A percentile compares a stretch with the other conserved stretches of the same genome.
Evolutionary conservation across 441 rosid species (phyloP).

Genomic region (Geranium incanum): DNA sequence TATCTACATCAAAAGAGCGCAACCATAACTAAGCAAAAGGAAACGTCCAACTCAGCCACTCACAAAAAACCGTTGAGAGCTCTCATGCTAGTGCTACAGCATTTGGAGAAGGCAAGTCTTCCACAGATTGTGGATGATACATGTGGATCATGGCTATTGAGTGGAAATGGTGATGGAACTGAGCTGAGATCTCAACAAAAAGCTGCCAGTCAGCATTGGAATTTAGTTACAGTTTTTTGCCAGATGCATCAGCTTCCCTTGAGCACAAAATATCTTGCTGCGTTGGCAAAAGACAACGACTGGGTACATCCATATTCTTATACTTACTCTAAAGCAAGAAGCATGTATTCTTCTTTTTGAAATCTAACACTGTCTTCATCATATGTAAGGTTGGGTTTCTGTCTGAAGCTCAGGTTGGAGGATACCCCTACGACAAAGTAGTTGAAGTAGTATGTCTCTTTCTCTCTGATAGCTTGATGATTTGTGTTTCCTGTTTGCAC

Average conservation of each 20-base stretch:
- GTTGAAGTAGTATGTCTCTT: conserved; percentile 59
- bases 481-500: conserved; percentile 9
- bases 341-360: conserved; percentile 21
- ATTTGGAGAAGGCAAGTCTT: conserved; percentile 94
- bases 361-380: conserved; percentile 28
- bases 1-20: conserved; percentile 48
- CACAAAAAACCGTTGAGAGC: conserved; percentile 49
- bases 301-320: conserved; percentile 60
- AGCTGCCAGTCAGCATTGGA: conserved; percentile 87
- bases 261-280: conserved; percentile 89
- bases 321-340: conserved; percentile 13
- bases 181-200: conserved; percentile 83
- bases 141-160: conserved; percentile 88
- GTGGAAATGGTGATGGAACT: conserved; percentile 84
- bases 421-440: conserved; percentile 76
- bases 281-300: conserved; percentile 94
- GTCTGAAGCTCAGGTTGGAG: conserved; percentile 96
- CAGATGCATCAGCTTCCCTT: conserved; percentile 88
- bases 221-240: conserved; percentile 81
- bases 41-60: conserved; percentile 28
- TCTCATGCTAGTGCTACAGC: conserved; percentile 71
- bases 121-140: conserved; percentile 59
- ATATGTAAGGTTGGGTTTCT: conserved; percentile 79
- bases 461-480: conserved; percentile 15
- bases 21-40: conserved; percentile 41